Base-by-base conservation (phyloP, 83 land plant genomes). In the Picea engelmannii region DNA sequence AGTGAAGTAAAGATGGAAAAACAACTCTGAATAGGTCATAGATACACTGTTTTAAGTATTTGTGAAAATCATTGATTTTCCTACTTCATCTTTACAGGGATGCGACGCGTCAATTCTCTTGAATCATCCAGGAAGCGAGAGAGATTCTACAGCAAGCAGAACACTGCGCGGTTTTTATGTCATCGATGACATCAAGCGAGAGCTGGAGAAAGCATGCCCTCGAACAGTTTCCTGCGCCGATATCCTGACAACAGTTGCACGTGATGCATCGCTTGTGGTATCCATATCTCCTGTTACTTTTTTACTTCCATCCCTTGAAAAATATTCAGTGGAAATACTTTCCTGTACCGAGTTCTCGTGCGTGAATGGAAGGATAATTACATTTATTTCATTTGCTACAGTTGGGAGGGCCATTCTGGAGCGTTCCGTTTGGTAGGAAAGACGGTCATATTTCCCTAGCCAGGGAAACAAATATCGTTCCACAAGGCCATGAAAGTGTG, bases 151-250 rank as follows among this genome's bases (percentile, higher is more conserved):
- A n/a, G 82, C 76, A 2, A 87, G 90, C 88, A 65, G 42, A 71
- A 82, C 88, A 1, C 77, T 92, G 58, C 86, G 88, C 79, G 94
- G 94, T 0, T 92, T 88, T 70, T 62, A 85, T 31, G 84, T 90
- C 76, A 88, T 90, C 4, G 87, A 38, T 38, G 40, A 38, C 40
- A 38, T 38, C 40, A 38, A 38, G 40, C 40, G 40, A 38, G 40
- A 38, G 62, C 17, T 92, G 3, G 92, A 92, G 85, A 81, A 55
- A 70, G 16, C 20, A 20, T 92, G 94, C 80, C 90, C 90, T 25
- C 63, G 24, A 49, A 88, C 84, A 2, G 94, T 92, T 35, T 90
- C 92, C 2, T 92, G 94, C 58, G 90, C 94, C 1, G 94, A 92
- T 67, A 88, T 92, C 8, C 81, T 92, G 58, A 85, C 90, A 0